A percentile compares a stretch with the other conserved stretches of the same genome.
These are phyloP conservation scores for Pleurotus tuber-regium DNA, from an alignment of 768 basidiomycete genomes.

Conservation along the genomic window DNA sequence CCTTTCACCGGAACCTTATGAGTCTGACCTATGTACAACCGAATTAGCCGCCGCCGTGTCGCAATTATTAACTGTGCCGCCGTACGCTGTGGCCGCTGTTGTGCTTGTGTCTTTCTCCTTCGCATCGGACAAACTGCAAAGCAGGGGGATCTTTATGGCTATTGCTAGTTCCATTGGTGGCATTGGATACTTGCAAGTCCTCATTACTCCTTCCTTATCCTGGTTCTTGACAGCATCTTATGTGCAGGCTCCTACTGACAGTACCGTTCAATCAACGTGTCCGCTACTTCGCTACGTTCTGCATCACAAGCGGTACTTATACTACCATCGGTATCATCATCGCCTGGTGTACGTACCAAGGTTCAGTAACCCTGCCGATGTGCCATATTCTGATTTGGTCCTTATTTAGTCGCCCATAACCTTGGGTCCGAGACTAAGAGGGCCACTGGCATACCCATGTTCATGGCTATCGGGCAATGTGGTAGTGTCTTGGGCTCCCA, in stretches of 20 bases:
- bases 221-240: background rate
- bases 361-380: background rate
- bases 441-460: constrained; percentile 73
- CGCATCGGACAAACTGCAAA: constrained; percentile 65
- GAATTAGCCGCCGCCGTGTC: constrained; percentile 58
- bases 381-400: background rate
- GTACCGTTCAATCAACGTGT: constrained; percentile 54
- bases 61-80: constrained; percentile 78
- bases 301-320: constrained; percentile 75
- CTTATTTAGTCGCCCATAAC: constrained; percentile 59
- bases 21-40: too few relatives aligned
- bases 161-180: constrained; percentile 43
- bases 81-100: constrained; percentile 69
- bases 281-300: constrained; percentile 79
- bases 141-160: constrained; percentile 49
- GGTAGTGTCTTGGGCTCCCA: constrained; percentile 78
- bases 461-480: constrained; percentile 79
- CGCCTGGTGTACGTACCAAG: constrained; percentile 66
- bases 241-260: constrained; percentile 49
- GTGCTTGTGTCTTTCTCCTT: constrained; percentile 60
- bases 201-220: background rate
- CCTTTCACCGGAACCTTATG: too few relatives aligned
- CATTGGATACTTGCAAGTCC: constrained; percentile 61
- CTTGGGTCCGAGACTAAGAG: constrained; percentile 77
- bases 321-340: constrained; percentile 72